These are phyloP conservation scores for Nematocida major DNA, from an alignment of 371 early-diverging fungal species.

Conservation along the genomic window DNA sequence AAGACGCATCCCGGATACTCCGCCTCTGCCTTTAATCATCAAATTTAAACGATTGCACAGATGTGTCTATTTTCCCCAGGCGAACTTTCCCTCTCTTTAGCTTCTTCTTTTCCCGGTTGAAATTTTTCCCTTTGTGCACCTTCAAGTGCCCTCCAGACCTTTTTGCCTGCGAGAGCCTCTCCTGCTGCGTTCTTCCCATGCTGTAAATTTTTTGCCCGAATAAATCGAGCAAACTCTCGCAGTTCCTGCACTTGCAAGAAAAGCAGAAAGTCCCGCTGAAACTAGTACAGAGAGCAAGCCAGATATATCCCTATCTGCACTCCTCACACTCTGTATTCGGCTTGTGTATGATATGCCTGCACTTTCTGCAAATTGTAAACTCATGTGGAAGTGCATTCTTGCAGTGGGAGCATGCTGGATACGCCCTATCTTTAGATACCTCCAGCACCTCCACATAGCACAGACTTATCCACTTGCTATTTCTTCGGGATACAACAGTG, in stretches of 20 bases:
- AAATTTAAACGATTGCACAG: slow-evolving; percentile 47
- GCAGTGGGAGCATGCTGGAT: slow-evolving; percentile 40
- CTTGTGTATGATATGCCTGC: not conserved
- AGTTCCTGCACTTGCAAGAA: too few species aligned
- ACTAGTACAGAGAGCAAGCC: not conserved
- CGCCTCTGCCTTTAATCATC: slow-evolving; percentile 38
- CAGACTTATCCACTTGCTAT: slow-evolving; percentile 17
- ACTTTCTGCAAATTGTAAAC: slow-evolving; percentile 15
- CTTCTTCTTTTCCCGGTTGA: slow-evolving; percentile 49
- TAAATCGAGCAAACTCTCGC: not conserved
- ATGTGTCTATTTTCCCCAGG: slow-evolving; percentile 44
- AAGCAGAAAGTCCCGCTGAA: too few species aligned
- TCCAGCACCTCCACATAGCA: slow-evolving; percentile 7
- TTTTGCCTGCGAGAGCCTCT: slow-evolving; percentile 24
- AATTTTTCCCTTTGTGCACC: slow-evolving; percentile 48
- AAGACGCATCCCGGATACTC: too few species aligned
- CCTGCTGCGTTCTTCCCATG: not conserved
- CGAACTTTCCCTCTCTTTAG: slow-evolving; percentile 24
- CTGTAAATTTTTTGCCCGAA: not conserved
- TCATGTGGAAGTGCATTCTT: slow-evolving; percentile 16
- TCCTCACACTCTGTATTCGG: not conserved
- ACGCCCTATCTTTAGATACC: slow-evolving; percentile 7
- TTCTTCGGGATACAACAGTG: slow-evolving; percentile 19
- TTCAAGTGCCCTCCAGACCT: slow-evolving; percentile 43
- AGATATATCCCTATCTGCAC: not conserved